Conservation (phyloP, 2,329 filamentous ascomycete species). For the Fusarium lyarnte region DNA sequence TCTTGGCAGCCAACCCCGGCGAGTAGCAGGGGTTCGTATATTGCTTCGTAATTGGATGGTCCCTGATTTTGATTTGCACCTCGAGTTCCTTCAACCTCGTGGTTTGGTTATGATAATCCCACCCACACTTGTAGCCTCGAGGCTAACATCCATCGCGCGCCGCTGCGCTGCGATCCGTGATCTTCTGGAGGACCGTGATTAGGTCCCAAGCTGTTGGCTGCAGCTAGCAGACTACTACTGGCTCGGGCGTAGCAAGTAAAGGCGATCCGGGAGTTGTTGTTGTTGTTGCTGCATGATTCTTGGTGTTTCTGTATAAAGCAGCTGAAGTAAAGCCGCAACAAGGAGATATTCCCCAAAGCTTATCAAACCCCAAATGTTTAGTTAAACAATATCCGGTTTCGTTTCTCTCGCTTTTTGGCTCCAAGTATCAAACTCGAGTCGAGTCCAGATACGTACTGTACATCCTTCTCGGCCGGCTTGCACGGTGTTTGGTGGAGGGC, state of each 20-base stretch:
- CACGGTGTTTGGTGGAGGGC: slow-evolving; percentile 28
- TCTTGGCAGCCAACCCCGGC: slow-evolving; percentile 9
- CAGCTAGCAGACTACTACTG: slow-evolving; percentile 12
- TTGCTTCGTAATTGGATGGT: slow-evolving; percentile 22
- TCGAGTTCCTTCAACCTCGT: slow-evolving; percentile 6
- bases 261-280: not conserved
- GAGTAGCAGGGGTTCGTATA: slow-evolving; percentile 22
- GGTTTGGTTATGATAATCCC: not conserved
- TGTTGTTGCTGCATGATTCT: not conserved
- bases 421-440: not conserved
- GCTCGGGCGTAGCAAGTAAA: slow-evolving; percentile 24
- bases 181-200: slow-evolving; percentile 32
- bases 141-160: slow-evolving; percentile 10
- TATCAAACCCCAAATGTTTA: slow-evolving; percentile 40
- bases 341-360: not conserved
- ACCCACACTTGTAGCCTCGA: not conserved
- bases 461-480: slow-evolving; percentile 10
- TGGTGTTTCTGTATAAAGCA: not conserved
- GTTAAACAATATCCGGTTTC: slow-evolving; percentile 41
- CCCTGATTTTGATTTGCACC: slow-evolving; percentile 17
- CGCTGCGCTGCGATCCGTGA: slow-evolving; percentile 14
- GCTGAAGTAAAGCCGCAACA: not conserved
- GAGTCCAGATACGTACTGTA: not conserved
- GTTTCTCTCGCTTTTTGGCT: slow-evolving; percentile 34
- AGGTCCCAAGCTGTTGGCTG: slow-evolving; percentile 30